Percentiles rank a stretch among this genome's conserved stretches.
These are phyloP conservation scores for Salix exigua DNA, from an alignment of 345 rosid genomes.

Conservation along the genomic window DNA sequence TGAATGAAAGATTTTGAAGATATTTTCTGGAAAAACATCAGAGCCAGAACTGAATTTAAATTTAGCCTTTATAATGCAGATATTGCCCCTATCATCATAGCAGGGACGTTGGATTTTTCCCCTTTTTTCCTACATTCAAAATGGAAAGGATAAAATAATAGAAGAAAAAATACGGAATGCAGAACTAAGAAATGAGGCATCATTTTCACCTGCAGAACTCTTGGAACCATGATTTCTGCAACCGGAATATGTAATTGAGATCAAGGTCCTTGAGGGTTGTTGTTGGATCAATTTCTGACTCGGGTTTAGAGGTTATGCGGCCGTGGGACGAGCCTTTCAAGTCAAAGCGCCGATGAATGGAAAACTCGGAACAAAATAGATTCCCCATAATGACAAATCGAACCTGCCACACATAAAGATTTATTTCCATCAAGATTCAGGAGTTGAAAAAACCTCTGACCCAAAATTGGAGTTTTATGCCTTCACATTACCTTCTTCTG, in stretches of 20 bases:
- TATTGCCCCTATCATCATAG: not conserved
- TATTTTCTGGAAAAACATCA: no score
- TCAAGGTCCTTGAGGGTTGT: constrained; percentile 96
- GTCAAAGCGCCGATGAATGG: constrained; percentile 86
- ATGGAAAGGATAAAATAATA: not conserved
- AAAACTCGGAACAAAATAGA: constrained; percentile 67
- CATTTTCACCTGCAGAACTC: constrained; percentile 75
- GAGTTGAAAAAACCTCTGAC: not conserved
- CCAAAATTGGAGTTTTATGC: not conserved
- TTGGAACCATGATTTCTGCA: constrained; percentile 75
- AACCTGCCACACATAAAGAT: constrained; percentile 44
- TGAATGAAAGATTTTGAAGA: no score
- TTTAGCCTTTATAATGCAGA: no score
- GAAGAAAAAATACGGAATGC: not conserved
- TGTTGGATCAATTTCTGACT: constrained; percentile 80
- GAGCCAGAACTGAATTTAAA: no score
- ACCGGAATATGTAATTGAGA: constrained; percentile 67
- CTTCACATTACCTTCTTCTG: constrained; percentile 71
- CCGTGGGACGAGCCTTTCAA: constrained; percentile 98
- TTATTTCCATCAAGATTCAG: not conserved
- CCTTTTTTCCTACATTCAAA: no score
- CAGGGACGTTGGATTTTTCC: no score
- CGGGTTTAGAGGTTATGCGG: constrained; percentile 73
- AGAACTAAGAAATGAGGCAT: not conserved
- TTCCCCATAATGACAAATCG: constrained; percentile 95